phyloP scores from a whole-genome alignment of 306 rosid species.

The Canavalia ensiformis region DNA sequence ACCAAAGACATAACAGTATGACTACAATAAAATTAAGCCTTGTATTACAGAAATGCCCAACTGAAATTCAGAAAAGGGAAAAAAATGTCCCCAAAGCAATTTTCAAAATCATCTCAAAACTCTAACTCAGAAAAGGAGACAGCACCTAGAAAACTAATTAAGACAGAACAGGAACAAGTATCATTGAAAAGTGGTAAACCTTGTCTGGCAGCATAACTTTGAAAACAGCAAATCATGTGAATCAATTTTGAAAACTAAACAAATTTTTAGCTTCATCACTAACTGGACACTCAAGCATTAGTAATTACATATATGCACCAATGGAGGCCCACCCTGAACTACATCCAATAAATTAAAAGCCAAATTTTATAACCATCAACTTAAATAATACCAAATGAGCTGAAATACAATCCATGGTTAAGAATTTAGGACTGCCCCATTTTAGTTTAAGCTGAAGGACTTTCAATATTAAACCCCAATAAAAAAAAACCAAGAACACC shows the following conservation, averaged over 20 bases:
- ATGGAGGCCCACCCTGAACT: not conserved
- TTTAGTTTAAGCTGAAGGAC: constrained; percentile 33
- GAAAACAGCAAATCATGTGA: not conserved
- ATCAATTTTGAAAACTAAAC: constrained; percentile 15
- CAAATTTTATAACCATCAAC: not conserved
- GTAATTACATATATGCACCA: constrained; percentile 10
- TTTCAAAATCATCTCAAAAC: constrained; percentile 18
- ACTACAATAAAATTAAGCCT: constrained; percentile 36
- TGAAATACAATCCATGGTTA: constrained; percentile 16
- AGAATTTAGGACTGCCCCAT: constrained; percentile 11
- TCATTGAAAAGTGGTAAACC: not conserved
- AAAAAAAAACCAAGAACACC: constrained; percentile 7
- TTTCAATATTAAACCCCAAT: constrained; percentile 8
- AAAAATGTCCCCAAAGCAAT: not conserved
- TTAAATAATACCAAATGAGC: constrained; percentile 28
- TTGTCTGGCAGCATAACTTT: constrained; percentile 19
- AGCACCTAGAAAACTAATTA: constrained; percentile 6
- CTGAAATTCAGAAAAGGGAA: not conserved
- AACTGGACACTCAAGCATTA: not conserved
- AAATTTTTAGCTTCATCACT: constrained; percentile 10
- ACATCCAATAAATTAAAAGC: constrained; percentile 6
- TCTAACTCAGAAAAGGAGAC: not conserved
- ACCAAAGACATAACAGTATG: constrained; percentile 36
- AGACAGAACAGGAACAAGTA: constrained; percentile 14
- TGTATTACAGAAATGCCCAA: constrained; percentile 7